phyloP scores from a whole-genome alignment of 331 rosid species.

The Malus hybrid region DNA sequence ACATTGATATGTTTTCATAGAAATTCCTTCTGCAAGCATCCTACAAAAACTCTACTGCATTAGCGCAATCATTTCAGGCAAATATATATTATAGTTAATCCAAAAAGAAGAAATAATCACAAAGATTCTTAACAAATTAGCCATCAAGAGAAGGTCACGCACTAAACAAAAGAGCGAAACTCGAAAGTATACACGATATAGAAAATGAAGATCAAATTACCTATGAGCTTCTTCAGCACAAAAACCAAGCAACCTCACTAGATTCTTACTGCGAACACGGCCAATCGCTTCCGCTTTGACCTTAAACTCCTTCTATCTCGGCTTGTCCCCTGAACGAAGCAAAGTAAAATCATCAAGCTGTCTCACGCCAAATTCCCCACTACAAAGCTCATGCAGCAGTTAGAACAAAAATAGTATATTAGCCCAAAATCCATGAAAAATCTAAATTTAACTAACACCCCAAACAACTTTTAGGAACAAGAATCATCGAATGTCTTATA shows the following conservation, averaged over 20 bases:
- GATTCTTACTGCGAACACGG: conserved; percentile 56
- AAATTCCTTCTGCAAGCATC: conserved; percentile 32
- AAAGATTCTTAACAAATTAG: background rate
- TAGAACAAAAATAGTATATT: background rate
- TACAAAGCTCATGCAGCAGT: background rate
- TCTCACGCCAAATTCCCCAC: background rate
- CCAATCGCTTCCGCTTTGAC: conserved; percentile 67
- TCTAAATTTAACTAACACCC: background rate
- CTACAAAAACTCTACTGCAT: conserved; percentile 20
- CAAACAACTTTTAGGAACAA: background rate
- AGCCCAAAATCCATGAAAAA: background rate
- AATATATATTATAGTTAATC: background rate
- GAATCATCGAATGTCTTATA: no score
- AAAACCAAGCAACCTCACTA: conserved; percentile 57
- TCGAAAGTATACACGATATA: background rate
- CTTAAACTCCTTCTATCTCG: conserved; percentile 51
- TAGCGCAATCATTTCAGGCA: background rate
- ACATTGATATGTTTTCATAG: background rate
- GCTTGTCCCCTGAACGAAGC: conserved; percentile 50
- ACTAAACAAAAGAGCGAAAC: background rate
- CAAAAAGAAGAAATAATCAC: background rate
- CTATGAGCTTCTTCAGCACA: conserved; percentile 69
- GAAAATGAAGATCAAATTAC: conserved; percentile 16
- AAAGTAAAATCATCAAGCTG: background rate
- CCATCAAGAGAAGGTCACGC: background rate